Base-by-base conservation (phyloP, 768 basidiomycete genomes). In the Gautieria morchelliformis region DNA sequence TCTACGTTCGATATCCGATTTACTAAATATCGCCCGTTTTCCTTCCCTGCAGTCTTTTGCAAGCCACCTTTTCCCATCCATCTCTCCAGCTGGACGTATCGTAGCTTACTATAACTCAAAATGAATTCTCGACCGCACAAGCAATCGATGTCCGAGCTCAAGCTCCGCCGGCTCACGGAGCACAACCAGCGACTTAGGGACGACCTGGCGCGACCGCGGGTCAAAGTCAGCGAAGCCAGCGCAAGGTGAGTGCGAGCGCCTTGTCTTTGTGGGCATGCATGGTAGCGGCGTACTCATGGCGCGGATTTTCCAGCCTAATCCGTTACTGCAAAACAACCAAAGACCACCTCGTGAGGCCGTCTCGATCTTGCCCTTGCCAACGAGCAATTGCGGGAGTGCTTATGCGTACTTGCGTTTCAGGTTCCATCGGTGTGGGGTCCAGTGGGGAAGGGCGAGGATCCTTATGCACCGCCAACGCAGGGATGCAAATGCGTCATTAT, bases 131-230 rank as follows among this genome's bases (percentile, higher is more conserved):
- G 75, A 51, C 73, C 73, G 9, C 72, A 71, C 61, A 76, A 76
- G 80, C 93, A 93, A 80, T 90, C 91, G 65, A 95, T 97, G 92
- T 90, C 89, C 51, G 94, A 96, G 80, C 87, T 96, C 68, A 96
- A 95, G 81, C 84, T 96, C 61, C 83, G 93, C 39, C 79, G 94
- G 41, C 75, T 97, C 67, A 89, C 86, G 52, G 94, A 97, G 73
- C 93, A 96, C 74, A 97, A 95, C 67, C 85, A 89, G 69, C 80
- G 94, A 62, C 71, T 96, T 67, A 77, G 85, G 65, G 94, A 96
- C 67, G 94, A 97, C 70, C 74, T 97, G 60, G 83, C 85, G 45
- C 75, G 93, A 63, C 91, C 92, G n/a, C 78, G 94, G 66, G 83
- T 93, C 65, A 76, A 87, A 63, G 89, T 97, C 61, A 93, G 91